Percentiles rank a stretch among this genome's conserved stretches.
These are phyloP conservation scores for Aegilops longissima DNA, from an alignment of 176 grass and related monocot genomes.

Conservation along the genomic window DNA sequence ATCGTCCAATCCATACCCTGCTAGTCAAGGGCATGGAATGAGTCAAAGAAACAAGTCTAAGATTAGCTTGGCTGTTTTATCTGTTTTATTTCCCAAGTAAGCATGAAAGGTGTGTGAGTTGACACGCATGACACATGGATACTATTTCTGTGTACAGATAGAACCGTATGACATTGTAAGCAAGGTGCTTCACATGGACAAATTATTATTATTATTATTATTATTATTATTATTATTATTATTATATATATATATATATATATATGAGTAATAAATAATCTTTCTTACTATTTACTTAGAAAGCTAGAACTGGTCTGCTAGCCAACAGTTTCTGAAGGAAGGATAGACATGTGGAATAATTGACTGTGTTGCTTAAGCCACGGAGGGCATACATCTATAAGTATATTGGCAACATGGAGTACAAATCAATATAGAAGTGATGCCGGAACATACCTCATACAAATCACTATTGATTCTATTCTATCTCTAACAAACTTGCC, in stretches of 20 bases:
- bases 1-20: not conserved
- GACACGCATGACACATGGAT: not conserved
- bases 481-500: not conserved
- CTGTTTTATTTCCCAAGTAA: conserved; percentile 7
- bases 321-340: not conserved
- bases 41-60: not conserved
- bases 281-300: not conserved
- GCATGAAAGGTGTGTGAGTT: not conserved
- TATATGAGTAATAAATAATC: not conserved
- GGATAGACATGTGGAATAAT: not conserved
- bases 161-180: not conserved
- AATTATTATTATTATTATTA: not conserved
- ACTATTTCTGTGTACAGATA: not conserved
- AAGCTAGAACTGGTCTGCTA: not conserved
- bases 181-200: not conserved
- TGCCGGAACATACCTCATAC: not conserved
- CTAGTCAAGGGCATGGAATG: not conserved
- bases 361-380: not conserved
- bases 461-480: not conserved
- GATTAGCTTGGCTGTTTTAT: not conserved
- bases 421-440: not conserved
- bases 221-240: too few relatives aligned
- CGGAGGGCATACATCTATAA: not conserved
- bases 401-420: not conserved
- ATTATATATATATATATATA: not conserved